phyloP scores from a whole-genome alignment of 2,329 filamentous ascomycete species.

The Colletotrichum sp. region DNA sequence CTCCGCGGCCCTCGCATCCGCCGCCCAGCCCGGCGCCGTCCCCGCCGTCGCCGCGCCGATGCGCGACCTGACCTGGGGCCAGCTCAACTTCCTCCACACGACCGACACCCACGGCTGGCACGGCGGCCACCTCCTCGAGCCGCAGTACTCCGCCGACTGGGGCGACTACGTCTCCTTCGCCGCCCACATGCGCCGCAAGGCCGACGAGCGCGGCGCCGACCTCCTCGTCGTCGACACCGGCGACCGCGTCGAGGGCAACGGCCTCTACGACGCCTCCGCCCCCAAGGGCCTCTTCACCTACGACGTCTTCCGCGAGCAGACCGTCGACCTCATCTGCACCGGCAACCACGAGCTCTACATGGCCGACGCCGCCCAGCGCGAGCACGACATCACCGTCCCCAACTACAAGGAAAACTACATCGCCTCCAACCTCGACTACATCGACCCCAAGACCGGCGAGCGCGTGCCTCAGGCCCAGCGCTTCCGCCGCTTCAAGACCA shows the following conservation, averaged over 20 bases:
- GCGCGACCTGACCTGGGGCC: conserved; percentile 86
- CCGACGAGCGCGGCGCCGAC: conserved; percentile 80
- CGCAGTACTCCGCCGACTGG: conserved; percentile 96
- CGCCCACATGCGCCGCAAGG: conserved; percentile 77
- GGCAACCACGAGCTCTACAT: conserved; percentile 98
- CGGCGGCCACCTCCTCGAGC: conserved; percentile 89
- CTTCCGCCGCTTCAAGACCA: conserved; percentile 89
- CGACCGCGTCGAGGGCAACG: conserved; percentile 92
- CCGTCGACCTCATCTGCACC: conserved; percentile 82
- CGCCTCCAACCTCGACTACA: conserved; percentile 91
- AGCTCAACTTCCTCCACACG: conserved; percentile 96
- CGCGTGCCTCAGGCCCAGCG: conserved; percentile 78
- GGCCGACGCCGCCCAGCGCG: conserved; percentile 75
- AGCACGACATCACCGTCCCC: conserved; percentile 81
- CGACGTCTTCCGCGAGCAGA: conserved; percentile 82
- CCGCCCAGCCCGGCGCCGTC: conserved; percentile 81
- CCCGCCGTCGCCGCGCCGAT: conserved; percentile 80
- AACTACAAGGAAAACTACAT: conserved; percentile 83
- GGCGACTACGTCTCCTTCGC: conserved; percentile 97
- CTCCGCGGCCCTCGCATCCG: conserved; percentile 28
- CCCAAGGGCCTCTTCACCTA: conserved; percentile 91
- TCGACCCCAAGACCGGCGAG: conserved; percentile 73
- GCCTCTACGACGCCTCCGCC: conserved; percentile 86
- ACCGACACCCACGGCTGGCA: conserved; percentile 98
- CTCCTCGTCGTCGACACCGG: conserved; percentile 95